phyloP scores from a whole-genome alignment of 306 rosid species.

The Luffa aegyptiaca region DNA sequence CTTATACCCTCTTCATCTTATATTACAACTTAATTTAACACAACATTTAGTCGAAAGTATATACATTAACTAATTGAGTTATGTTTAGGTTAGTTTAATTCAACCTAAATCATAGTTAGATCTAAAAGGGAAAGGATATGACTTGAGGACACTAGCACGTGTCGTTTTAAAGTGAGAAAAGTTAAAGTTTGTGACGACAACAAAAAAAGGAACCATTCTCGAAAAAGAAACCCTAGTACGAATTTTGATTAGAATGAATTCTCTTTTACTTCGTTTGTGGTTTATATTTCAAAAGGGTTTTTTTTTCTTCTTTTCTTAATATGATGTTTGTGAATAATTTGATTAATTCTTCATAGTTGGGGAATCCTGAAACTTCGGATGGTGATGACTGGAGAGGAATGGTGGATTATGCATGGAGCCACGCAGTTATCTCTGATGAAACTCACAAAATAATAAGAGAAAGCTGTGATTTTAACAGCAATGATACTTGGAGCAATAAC shows the following conservation, averaged over 20 bases:
- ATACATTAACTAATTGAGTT: too few species aligned
- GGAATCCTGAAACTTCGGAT: conserved; percentile 86
- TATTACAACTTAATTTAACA: background rate
- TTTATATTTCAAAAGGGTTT: background rate
- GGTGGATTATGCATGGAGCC: conserved; percentile 98
- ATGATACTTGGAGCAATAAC: conserved; percentile 51
- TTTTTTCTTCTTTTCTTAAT: too few species aligned
- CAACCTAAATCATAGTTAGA: background rate
- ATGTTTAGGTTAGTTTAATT: background rate
- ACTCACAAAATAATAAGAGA: conserved; percentile 43
- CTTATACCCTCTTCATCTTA: background rate
- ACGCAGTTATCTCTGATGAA: conserved; percentile 82
- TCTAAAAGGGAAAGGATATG: background rate
- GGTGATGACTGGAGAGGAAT: conserved; percentile 78
- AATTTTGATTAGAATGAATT: background rate
- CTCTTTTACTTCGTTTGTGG: background rate
- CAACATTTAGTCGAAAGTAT: too few species aligned
- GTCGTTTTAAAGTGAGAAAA: background rate
- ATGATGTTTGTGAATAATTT: background rate
- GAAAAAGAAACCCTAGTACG: background rate
- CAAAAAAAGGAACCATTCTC: background rate
- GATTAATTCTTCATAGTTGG: conserved; percentile 35
- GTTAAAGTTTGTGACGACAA: background rate
- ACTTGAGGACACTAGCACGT: background rate
- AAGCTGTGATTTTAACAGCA: conserved; percentile 64